Base-by-base conservation (phyloP, 2,329 filamentous ascomycete species). In the Fusarium falciforme region DNA sequence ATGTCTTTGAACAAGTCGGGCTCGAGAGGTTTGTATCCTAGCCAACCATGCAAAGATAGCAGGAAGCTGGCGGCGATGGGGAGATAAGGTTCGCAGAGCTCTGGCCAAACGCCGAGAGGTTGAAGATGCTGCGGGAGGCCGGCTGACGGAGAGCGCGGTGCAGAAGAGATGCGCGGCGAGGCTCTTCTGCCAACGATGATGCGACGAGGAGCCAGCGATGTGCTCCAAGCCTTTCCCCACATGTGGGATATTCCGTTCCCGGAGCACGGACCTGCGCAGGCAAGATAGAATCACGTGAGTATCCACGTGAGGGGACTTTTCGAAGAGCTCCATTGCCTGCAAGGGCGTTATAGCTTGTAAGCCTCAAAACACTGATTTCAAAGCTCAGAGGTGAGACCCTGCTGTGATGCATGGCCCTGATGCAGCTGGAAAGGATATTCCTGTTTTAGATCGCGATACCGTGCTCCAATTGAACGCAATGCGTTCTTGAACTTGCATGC, bases 1-100 rank as follows among this genome's bases (percentile, higher is more conserved):
- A 76, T 85, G 83, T 80, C 81, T 80, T 79, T 74, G 77, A 76
- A 72, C 74, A 63, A 58, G 71, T 66, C 54, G 66, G 62, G 71
- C 73, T 69, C 71, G 68, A 73, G 67, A 73, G 74, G 68, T 68
- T 66, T 72, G 73, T 70, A 68, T 77, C 70, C 74, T 71, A 70
- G 66, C 76, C 68, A 75, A 69, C 57, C 64, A 78, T 77, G 76
- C 74, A 58, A 72, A 55, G 68, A 63, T 60, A 55, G 61, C 67
- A 64, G 60, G 62, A 68, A 70, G 68, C 65, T 68, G 72, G 65
- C 71, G 62, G 64, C 67, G 52, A 29, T 55, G 33, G 49, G 29
- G 29, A 54, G 49, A 31, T 33, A 61, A 66, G 63, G 22, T 29
- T 65, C 59, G 57, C 44, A 36, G 52, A 67, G 62, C 75, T 77